Percentiles rank a stretch among this genome's conserved stretches.
Conservation (phyloP, 257 asterid species). For the Solanum pennellii region DNA sequence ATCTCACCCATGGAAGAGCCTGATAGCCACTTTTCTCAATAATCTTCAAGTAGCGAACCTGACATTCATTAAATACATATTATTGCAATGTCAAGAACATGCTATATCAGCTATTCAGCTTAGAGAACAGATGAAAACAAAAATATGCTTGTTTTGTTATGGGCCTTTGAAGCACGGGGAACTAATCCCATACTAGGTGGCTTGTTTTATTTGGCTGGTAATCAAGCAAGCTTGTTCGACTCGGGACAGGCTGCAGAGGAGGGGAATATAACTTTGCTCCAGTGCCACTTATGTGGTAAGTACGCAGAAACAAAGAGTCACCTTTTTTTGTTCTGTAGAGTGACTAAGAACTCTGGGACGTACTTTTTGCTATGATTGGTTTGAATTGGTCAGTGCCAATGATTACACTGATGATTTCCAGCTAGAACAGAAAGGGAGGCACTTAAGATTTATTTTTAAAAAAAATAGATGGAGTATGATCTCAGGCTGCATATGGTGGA, state of each 20-base stretch:
- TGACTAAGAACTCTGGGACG: neutral
- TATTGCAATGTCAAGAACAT: neutral
- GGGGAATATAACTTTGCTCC: neutral
- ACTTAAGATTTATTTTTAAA: neutral
- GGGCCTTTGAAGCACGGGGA: neutral
- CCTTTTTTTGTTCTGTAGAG: neutral
- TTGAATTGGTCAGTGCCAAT: neutral
- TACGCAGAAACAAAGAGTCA: neutral
- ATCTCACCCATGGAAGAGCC: slow-evolving; percentile 90
- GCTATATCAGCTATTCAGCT: neutral
- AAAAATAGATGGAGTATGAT: neutral
- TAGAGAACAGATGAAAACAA: neutral
- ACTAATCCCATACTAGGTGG: neutral
- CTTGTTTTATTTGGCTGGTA: neutral
- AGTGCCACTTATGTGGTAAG: neutral
- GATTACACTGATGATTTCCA: neutral
- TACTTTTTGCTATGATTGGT: neutral
- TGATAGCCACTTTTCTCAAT: slow-evolving; percentile 89
- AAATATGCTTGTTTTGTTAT: neutral
- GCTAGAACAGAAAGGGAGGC: neutral
- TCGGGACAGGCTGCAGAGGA: neutral
- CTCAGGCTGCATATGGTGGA: neutral
- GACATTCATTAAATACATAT: neutral
- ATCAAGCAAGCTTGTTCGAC: neutral
- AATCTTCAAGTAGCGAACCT: slow-evolving; percentile 84